Evolutionary conservation across 306 rosid species (phyloP), one percentile per base, ranked within the genome.

Genomic region (Rosa rugosa): DNA sequence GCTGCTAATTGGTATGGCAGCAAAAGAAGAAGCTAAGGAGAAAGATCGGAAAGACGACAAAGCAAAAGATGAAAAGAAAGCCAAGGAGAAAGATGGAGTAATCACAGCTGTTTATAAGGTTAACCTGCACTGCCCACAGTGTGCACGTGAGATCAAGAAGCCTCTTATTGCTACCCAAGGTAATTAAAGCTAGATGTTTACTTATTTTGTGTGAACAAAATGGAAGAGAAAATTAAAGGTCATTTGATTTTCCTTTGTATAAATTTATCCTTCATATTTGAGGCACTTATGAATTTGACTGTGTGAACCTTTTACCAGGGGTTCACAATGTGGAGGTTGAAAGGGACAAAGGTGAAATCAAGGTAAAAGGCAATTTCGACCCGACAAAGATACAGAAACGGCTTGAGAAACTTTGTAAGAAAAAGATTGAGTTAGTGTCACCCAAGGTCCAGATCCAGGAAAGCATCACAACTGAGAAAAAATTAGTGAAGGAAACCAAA

Each of bases 61-160:
- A 65, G 49, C 3, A n/a, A 67, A 50, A 49, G 50, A 76, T 27
- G 72, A 85, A 71, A 80, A 82, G 62, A 81, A 90, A 72, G 79
- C 56, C 5, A 68, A 20, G 14, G 68, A 20, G 86, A 85, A 77
- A 46, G 80, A 73, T 44, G 65, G 81, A 80, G 83, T 81, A 20
- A 92, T 94, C 83, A 89, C 79, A 62, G 98, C 94, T 59, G 88
- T 94, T 82, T 94, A 89, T 94, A 92, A 76, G 78, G 66, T 90
- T 23, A 89, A 87, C 46, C 82, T 94, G 18, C 98, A 94, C 77
- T 94, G 98, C 82, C 73, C 40, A 31, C 84, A 94, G 86, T 94
- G 98, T 72, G 97, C 91, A 8, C 83, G 79, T 54, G 88, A 92
- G 20, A 90, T 94, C 84, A 89, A 86, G 87, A 90, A 81, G 75